Evolutionary conservation across 495 filamentous ascomycete genomes (phyloP), one percentile per base, ranked within the genome.

Genomic region (Daldinia vernicosa): DNA sequence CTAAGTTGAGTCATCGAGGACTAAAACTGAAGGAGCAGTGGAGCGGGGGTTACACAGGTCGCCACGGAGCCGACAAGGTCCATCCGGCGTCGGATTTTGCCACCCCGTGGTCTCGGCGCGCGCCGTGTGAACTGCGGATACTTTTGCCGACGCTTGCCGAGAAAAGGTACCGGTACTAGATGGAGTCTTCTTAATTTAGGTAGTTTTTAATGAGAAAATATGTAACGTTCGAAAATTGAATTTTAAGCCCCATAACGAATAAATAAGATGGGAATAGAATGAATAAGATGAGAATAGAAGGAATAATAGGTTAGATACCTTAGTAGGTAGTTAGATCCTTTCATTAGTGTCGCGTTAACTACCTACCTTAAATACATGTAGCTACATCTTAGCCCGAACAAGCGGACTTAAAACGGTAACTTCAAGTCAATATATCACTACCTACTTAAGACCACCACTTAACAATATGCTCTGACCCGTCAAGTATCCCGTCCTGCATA

Each of bases 401-500:
- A 19, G 7, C 6, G 19, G 19, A 47, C 9, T 47, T 47, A 9
- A 24, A 47, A 47, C 43, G 22, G 22, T 47, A 24, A 11, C n/a
- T 22, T 3, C 43, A 8, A 47, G 43, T 22, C 3, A 24, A 47
- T 47, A 24, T 47, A 47, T 47, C 7, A 4, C 56, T 64, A 81
- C 63, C 56, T 64, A 81, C 63, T 82, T 84, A 47, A 89, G 77
- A 30, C 87, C 88, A 12, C 88, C 87, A 43, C 83, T 88, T 71
- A 87, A 70, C 74, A 87, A 72, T 50, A 89, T 81, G 66, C 85
- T 88, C 77, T 88, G 87, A 15, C 84, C 88, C 4, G 91, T 93
- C 79, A 91, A 82, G 71, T 92, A 93, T 4, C 89, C 91, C 14
- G 89, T 92, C 65, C 80, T 86, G 60, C 86, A 86, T 59, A 91